Percentiles rank a stretch among this genome's conserved stretches.
Conservation (phyloP, 1,284 basidiomycete genomes). For the Apiotrichum montevideense region DNA sequence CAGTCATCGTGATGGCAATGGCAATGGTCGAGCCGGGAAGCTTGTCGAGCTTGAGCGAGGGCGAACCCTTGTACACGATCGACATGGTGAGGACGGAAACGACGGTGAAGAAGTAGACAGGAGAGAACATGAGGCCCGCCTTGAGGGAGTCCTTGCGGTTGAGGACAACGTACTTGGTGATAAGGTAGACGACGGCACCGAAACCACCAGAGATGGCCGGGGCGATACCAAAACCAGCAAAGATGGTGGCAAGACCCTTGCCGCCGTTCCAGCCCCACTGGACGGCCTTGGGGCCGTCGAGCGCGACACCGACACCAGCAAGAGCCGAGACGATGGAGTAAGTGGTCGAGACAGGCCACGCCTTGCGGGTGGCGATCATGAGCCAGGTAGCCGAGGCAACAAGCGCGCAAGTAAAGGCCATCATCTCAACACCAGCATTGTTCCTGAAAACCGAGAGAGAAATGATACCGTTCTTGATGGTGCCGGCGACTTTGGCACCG, state of each 20-base stretch:
- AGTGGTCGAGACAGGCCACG: slow-evolving; percentile 50
- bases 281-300: slow-evolving; percentile 45
- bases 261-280: slow-evolving; percentile 52
- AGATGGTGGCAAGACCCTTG: slow-evolving; percentile 47
- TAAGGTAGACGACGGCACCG: slow-evolving; percentile 46
- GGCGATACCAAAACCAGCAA: slow-evolving; percentile 46
- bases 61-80: slow-evolving; percentile 45
- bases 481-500: slow-evolving; percentile 48
- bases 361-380: slow-evolving; percentile 45
- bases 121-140: slow-evolving; percentile 41
- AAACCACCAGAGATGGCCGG: slow-evolving; percentile 48
- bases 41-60: slow-evolving; percentile 46
- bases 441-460: slow-evolving; percentile 41
- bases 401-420: slow-evolving; percentile 49
- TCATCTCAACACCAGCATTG: slow-evolving; percentile 49
- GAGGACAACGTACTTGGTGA: slow-evolving; percentile 48
- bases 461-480: slow-evolving; percentile 52
- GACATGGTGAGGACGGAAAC: slow-evolving; percentile 42
- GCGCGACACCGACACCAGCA: slow-evolving; percentile 50
- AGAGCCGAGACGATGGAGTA: slow-evolving; percentile 50
- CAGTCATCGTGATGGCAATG: slow-evolving; percentile 48
- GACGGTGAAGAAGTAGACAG: slow-evolving; percentile 49
- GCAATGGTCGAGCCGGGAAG: slow-evolving; percentile 40
- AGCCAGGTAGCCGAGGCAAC: slow-evolving; percentile 46
- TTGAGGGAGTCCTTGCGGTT: slow-evolving; percentile 40